Evolutionary conservation across 2,329 filamentous ascomycete genomes (phyloP).

Genomic region (Colletotrichum tamarilloi): DNA sequence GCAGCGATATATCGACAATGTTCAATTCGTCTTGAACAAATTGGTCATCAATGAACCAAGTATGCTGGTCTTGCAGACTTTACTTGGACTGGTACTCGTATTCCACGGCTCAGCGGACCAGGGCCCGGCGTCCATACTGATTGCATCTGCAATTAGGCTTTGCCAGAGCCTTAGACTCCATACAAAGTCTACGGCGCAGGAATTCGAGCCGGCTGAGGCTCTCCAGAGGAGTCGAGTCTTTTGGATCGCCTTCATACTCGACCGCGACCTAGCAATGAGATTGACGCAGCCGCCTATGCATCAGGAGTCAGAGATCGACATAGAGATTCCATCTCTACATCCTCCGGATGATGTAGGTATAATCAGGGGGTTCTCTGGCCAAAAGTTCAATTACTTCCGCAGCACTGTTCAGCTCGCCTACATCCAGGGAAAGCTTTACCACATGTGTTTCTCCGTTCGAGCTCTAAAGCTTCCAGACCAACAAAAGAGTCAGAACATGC

Average conservation of each 20-base stretch:
- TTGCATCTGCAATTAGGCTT: constrained; percentile 43
- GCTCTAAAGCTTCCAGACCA: constrained; percentile 11
- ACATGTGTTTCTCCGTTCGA: constrained; percentile 16
- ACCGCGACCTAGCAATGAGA: constrained; percentile 37
- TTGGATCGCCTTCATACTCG: constrained; percentile 46
- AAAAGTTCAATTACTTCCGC: constrained; percentile 32
- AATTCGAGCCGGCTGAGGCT: constrained; percentile 37
- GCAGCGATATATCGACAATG: constrained; percentile 39
- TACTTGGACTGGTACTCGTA: constrained; percentile 43
- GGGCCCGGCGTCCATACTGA: constrained; percentile 41
- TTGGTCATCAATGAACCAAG: constrained; percentile 42
- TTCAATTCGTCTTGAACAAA: constrained; percentile 43
- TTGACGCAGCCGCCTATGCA: constrained; percentile 28
- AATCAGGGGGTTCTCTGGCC: constrained; percentile 2
- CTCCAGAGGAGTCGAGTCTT: constrained; percentile 43
- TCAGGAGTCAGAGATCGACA: constrained; percentile 28
- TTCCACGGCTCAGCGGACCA: constrained; percentile 42
- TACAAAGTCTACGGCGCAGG: constrained; percentile 32
- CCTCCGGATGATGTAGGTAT: constrained; percentile 22
- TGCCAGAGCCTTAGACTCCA: constrained; percentile 42
- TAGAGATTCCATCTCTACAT: constrained; percentile 19
- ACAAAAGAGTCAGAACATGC: constrained; percentile 3
- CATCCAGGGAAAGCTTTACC: constrained; percentile 34
- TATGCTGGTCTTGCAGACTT: constrained; percentile 42
- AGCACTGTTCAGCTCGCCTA: constrained; percentile 21